Percentiles rank a stretch among this genome's conserved stretches.
These are phyloP conservation scores for Aspergillus haitiensis DNA, from an alignment of 495 filamentous ascomycete species.

Conservation along the genomic window DNA sequence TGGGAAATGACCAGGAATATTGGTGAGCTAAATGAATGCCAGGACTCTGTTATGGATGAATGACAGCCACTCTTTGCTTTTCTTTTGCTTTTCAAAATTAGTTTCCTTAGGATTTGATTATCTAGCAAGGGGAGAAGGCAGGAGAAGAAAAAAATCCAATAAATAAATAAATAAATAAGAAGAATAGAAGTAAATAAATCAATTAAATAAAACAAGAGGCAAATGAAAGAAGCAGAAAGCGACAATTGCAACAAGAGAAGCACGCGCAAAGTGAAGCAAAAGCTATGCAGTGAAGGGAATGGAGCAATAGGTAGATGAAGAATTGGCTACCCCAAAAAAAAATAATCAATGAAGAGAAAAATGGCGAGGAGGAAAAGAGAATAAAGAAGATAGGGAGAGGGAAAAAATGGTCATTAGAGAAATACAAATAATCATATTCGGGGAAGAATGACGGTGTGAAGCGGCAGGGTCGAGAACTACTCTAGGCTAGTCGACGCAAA, in stretches of 20 bases:
- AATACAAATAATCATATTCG: conserved; percentile 23
- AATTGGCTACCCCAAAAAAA: conserved; percentile 13
- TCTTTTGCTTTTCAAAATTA: conserved; percentile 11
- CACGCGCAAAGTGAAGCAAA: conserved; percentile 24
- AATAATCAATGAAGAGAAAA: conserved; percentile 20
- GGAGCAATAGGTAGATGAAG: conserved; percentile 18
- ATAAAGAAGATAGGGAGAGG: conserved; percentile 21
- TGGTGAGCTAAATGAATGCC: conserved; percentile 16
- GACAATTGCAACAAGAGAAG: conserved; percentile 22
- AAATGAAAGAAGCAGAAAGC: conserved; percentile 16
- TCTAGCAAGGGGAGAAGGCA: conserved; percentile 1
- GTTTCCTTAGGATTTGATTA: conserved; percentile 1
- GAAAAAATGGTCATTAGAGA: conserved; percentile 23
- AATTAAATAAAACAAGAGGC: background rate
- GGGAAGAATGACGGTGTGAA: conserved; percentile 39
- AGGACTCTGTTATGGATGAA: conserved; percentile 12
- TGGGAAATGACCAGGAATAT: conserved; percentile 7
- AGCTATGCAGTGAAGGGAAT: conserved; percentile 19
- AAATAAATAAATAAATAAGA: conserved; percentile 6
- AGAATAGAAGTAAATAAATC: background rate
- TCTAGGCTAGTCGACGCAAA: conserved; percentile 25
- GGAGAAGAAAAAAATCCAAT: background rate
- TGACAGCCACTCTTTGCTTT: conserved; percentile 15
- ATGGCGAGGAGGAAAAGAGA: conserved; percentile 15
- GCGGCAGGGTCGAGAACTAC: conserved; percentile 23